Base-by-base conservation (phyloP, 805 yeast genomes). In the Wickerhamiella bombiphila region DNA sequence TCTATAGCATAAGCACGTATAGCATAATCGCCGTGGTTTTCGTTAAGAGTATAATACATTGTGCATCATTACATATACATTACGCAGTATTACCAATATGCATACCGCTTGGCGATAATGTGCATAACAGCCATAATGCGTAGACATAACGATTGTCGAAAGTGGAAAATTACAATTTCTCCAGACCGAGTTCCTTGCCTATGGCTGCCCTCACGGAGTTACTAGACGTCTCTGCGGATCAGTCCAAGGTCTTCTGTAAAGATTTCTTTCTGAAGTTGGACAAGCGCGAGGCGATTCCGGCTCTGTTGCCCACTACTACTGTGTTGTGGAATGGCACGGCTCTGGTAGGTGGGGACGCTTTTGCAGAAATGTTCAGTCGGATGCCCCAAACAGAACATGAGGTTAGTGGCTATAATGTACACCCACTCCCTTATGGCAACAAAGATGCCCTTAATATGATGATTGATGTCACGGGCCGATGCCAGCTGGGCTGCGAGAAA, bases 241-340 rank as follows among this genome's bases (percentile, higher is more conserved):
- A 50, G 37, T 42, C 52, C 19, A 43, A 51, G 32, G 34, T 33
- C 22, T 57, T 57, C 40, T 34, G 47, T 22, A 28, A 38, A 22
- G 48, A 46, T 24, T 58, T 62, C 35, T 56, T 61, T 51, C 36
- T 40, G 26, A 54, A 57, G 11, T 43, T 60, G 31, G 66, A 62
- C 43, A 21, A 32, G 9, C 48, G 51, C 25, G 44, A 54, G 22
- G 40, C 48, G 4, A 53, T 51, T 17, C 44, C 55, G n/a, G 40
- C 52, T 11, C 32, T 50, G 4, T 25, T 40, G n/a, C 55, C 58
- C 6, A 47, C 48, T 14, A 56, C 64, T 2, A 56, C 61, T 9
- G 53, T 63, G 20, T 60, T 63, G 13, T 63, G 62, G 59, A 59
- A 62, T 43, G 67, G 67, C 18, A 56, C 56, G 22, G 66, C 67